phyloP scores from a whole-genome alignment of 2,329 filamentous ascomycete genomes.

The Colletotrichum sp. region DNA sequence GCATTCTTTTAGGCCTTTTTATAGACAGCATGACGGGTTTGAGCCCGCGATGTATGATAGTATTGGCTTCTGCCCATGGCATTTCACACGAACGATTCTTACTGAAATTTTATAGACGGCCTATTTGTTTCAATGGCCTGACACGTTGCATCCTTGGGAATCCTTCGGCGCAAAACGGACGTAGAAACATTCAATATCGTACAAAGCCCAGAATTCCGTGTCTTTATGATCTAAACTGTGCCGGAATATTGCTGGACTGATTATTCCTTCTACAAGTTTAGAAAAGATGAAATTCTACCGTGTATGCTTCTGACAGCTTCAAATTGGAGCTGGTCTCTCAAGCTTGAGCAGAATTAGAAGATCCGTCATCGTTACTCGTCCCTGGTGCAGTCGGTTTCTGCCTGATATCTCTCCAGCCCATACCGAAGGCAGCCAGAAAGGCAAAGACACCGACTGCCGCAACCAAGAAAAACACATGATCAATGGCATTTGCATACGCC shows the following conservation, averaged over 20 bases:
- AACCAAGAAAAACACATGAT: not conserved
- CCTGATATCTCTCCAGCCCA: not conserved
- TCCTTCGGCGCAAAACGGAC: too few species aligned
- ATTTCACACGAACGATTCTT: not conserved
- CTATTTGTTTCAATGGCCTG: not conserved
- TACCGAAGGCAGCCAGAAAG: not conserved
- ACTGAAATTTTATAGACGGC: not conserved
- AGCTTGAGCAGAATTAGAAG: not conserved
- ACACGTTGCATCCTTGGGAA: too few species aligned
- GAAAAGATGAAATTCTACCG: too few species aligned
- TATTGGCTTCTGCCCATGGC: not conserved
- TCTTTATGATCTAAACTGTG: too few species aligned
- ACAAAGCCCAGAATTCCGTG: too few species aligned
- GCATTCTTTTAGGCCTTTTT: not conserved
- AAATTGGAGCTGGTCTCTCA: not conserved
- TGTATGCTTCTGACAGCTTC: too few species aligned
- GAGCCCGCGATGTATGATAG: not conserved
- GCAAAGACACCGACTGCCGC: not conserved
- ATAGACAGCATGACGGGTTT: not conserved
- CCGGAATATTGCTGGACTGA: too few species aligned
- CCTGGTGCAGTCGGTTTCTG: not conserved
- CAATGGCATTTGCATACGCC: not conserved
- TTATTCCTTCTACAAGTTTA: accelerated
- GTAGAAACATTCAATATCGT: too few species aligned
- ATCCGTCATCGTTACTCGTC: not conserved